Evolutionary conservation across 306 rosid genomes (phyloP), one percentile per base, ranked within the genome.

Genomic region (Macrotyloma uniflorum): DNA sequence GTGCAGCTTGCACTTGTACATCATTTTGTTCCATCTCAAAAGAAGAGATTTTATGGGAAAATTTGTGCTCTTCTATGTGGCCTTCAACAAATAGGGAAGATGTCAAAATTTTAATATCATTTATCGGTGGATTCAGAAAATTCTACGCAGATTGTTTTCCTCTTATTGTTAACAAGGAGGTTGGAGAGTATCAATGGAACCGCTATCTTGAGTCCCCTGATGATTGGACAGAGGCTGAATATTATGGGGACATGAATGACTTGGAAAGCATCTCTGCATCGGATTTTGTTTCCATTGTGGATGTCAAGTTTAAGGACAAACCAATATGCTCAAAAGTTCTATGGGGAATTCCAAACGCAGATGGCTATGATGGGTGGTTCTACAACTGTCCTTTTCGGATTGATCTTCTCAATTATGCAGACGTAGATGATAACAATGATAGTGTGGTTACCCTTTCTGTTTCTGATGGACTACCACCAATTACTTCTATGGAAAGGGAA

Each of bases 141-240:
- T 91, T 91, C 79, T 91, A 90, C 51, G 94, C 96, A 23, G 97
- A 94, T 85, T 91, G 97, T 80, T 94, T 91, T 74, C 97, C 98
- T 9, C 97, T 91, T 59, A 90, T 89, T 42, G 76, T 91, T 51
- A 91, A 86, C 87, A 90, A 94, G 81, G 93, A 91, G 74, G 89
- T 87, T 11, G 78, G 81, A 3, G 91, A 89, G 67, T 81, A 82
- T 82, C 90, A 75, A 36, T 77, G 83, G 90, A 81, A 85, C 47
- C 80, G 68, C 79, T 76, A 70, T 78, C 89, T 73, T 0, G 90
- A 91, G 80, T 90, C 89, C 80, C 89, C 93, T 13, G 96, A 94
- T 70, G 93, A 94, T 72, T 94, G 93, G 98, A 87, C 94, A 0
- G 96, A 91, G 81, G 96, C 94, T 23, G 96, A 91, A 79, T 90